These are phyloP conservation scores for Talaromyces nanjingensis DNA, from an alignment of 495 filamentous ascomycete species.

Conservation along the genomic window DNA sequence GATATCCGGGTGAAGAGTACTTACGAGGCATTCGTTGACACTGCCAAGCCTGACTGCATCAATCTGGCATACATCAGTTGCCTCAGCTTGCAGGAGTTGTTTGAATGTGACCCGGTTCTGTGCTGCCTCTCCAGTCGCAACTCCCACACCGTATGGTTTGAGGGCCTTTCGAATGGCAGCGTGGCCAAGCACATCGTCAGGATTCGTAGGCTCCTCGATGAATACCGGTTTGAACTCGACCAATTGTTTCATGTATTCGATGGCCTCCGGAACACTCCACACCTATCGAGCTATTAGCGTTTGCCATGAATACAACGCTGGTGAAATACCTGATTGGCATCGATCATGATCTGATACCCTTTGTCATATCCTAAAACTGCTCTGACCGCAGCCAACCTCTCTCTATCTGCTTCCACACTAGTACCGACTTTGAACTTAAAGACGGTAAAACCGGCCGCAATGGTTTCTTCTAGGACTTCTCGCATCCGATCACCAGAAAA, in stretches of 20 bases:
- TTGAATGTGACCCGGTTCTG: constrained; percentile 79
- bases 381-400: constrained; percentile 55
- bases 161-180: constrained; percentile 64
- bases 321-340: constrained; percentile 60
- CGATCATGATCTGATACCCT: constrained; percentile 73
- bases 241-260: constrained; percentile 66
- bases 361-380: constrained; percentile 66
- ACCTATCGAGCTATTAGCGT: constrained; percentile 27
- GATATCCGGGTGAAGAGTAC: neutral
- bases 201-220: constrained; percentile 77
- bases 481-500: constrained; percentile 73
- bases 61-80: constrained; percentile 71
- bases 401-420: constrained; percentile 52
- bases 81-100: constrained; percentile 58
- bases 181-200: constrained; percentile 73
- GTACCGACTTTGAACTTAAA: constrained; percentile 77
- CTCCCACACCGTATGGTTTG: constrained; percentile 53
- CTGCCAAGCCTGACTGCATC: constrained; percentile 74
- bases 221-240: constrained; percentile 74
- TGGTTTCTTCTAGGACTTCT: constrained; percentile 52
- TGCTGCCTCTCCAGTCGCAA: constrained; percentile 78
- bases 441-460: constrained; percentile 59
- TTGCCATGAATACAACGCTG: neutral
- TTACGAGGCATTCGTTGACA: constrained; percentile 63
- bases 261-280: constrained; percentile 73